Evolutionary conservation across 1,284 basidiomycete species (phyloP), one percentile per base, ranked within the genome.

Genomic region (Bjerkandera adusta): DNA sequence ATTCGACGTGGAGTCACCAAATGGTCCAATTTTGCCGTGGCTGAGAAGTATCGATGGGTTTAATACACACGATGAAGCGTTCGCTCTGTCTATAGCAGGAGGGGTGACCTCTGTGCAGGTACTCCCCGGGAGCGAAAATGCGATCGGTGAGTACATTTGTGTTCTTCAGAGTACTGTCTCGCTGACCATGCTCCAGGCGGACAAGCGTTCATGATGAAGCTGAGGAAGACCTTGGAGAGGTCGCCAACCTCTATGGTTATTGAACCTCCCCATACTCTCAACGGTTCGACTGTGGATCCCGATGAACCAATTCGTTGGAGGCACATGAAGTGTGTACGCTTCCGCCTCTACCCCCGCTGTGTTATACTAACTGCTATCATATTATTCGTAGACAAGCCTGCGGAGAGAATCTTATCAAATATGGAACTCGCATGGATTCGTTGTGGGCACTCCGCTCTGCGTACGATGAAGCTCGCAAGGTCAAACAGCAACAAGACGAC

Each of bases 401-500:
- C 55, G 82, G 83, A 15, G 77, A 79, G 55, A 72, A 71, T 50
- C 59, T 72, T 12, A 64, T 59, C 11, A 47, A 48, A 18, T 63
- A 60, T 29, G 68, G 69, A 36, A 71, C 76, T 43, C 75, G 83
- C 39, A 82, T 84, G 78, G 83, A 86, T 55, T 68, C 71, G 3
- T 69, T 77, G 47, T 86, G 82, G 83, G 68, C 77, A 5, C 68
- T 83, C 54, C 76, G 83, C 35, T 54, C 52, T 32, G 51, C 64
- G 56, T 94, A 94, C 59, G 75, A 85, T 41, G 80, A 80, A 29
- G 92, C 92, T 3, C 77, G 81, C 15, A 71, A 81, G 59, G 73
- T 95, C 53, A 89, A 87, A 63, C 71, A 79, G 22, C 68, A 71
- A 47, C 92, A 96, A 59, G 89, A 94, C 59, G 69, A 67, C 7